A percentile compares a stretch with the other conserved stretches of the same genome.
phyloP scores from a whole-genome alignment of 169 alveolate species.

The Blepharisma undulans region DNA sequence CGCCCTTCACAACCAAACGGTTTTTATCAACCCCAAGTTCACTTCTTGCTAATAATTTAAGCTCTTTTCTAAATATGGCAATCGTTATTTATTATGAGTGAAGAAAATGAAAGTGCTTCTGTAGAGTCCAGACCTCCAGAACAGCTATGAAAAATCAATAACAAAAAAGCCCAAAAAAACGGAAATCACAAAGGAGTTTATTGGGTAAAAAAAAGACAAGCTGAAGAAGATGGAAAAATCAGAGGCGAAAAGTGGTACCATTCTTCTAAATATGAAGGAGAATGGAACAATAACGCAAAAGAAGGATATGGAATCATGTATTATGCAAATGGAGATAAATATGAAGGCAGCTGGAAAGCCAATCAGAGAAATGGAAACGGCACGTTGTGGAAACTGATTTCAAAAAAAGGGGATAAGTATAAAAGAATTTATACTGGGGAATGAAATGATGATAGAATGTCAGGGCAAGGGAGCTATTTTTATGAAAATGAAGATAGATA shows the following conservation, averaged over 20 bases:
- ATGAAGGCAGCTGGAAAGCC: conserved; percentile 83
- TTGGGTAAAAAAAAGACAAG: conserved; percentile 83
- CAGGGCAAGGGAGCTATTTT: conserved; percentile 85
- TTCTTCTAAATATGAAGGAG: conserved; percentile 79
- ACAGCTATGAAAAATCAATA: conserved; percentile 47
- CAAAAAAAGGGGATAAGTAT: conserved; percentile 56
- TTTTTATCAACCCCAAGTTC: conserved; percentile 40
- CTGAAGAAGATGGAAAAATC: conserved; percentile 81
- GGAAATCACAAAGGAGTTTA: conserved; percentile 81
- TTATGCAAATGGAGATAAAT: conserved; percentile 81
- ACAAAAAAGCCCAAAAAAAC: conserved; percentile 81
- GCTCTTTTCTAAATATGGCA: neutral
- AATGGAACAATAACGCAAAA: conserved; percentile 81
- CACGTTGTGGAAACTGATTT: conserved; percentile 81
- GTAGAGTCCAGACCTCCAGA: neutral
- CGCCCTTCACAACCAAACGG: conserved; percentile 39
- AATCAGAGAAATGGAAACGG: conserved; percentile 83
- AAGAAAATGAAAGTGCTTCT: neutral
- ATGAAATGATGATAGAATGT: conserved; percentile 81
- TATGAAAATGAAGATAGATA: conserved; percentile 83
- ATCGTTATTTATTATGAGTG: neutral
- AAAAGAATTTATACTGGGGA: conserved; percentile 87
- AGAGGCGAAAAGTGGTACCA: conserved; percentile 77
- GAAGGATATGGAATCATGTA: conserved; percentile 84
- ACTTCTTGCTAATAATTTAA: conserved; percentile 21